phyloP scores from a whole-genome alignment of 2,329 filamentous ascomycete species.

The Emmonsiellopsis sp. region DNA sequence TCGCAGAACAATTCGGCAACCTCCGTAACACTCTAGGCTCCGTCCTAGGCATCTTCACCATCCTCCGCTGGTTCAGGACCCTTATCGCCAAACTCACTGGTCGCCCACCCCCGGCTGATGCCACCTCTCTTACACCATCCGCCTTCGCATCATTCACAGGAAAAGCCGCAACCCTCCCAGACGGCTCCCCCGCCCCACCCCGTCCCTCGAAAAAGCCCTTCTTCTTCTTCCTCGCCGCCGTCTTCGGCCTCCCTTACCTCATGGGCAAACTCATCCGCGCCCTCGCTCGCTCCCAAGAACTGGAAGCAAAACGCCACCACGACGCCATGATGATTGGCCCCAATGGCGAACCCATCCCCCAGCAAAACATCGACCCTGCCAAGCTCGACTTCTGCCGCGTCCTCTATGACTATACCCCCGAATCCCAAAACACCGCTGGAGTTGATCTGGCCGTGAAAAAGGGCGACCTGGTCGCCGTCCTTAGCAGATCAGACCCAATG shows the following conservation, averaged over 20 bases:
- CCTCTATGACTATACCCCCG: constrained; percentile 86
- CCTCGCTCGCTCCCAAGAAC: constrained; percentile 74
- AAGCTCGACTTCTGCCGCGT: constrained; percentile 96
- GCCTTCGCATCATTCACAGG: constrained; percentile 87
- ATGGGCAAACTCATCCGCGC: constrained; percentile 93
- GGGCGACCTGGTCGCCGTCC: constrained; percentile 87
- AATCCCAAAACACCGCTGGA: constrained; percentile 52
- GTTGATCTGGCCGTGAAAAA: constrained; percentile 89
- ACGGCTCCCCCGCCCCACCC: constrained; percentile 57
- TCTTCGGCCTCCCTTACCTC: constrained; percentile 90
- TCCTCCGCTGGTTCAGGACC: constrained; percentile 91
- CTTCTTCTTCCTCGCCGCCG: constrained; percentile 87
- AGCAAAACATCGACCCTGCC: constrained; percentile 60
- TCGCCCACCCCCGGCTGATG: constrained; percentile 78
- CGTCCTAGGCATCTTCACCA: constrained; percentile 86
- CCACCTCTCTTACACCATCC: constrained; percentile 75
- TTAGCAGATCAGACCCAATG: constrained; percentile 84
- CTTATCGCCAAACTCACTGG: constrained; percentile 88
- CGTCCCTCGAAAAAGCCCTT: constrained; percentile 90
- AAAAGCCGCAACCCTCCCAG: constrained; percentile 48
- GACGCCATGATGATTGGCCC: constrained; percentile 46
- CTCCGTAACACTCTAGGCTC: constrained; percentile 88
- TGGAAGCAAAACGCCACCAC: constrained; percentile 50
- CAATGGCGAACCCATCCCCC: constrained; percentile 35
- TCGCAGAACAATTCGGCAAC: constrained; percentile 93